Conservation (phyloP, 331 rosid genomes). For the Quercus lobata region DNA sequence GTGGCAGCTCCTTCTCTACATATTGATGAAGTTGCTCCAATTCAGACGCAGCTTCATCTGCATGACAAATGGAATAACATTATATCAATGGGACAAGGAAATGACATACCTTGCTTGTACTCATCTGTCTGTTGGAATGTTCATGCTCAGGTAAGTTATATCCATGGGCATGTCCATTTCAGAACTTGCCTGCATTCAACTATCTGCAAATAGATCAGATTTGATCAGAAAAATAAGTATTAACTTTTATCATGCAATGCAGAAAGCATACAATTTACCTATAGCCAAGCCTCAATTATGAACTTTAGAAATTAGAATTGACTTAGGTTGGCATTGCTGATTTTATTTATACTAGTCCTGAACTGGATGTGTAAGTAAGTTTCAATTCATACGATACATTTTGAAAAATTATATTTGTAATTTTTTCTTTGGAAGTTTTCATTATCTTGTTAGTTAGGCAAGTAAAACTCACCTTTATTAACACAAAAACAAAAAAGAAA, state of each 20-base stretch:
- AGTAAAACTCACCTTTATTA: no score
- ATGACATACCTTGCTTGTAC: conserved; percentile 41
- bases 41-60: conserved; percentile 58
- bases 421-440: no score
- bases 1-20: conserved; percentile 26
- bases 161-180: conserved; percentile 65
- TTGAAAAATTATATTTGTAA: no score
- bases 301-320: conserved; percentile 48
- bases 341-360: no score
- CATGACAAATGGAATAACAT: not conserved
- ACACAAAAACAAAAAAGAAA: no score
- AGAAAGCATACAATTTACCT: conserved; percentile 23
- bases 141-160: conserved; percentile 48
- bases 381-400: no score
- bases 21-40: conserved; percentile 34
- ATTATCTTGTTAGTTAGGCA: no score
- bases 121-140: conserved; percentile 52
- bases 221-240: not conserved
- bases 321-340: conserved; percentile 20
- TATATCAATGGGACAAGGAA: not conserved
- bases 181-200: conserved; percentile 13
- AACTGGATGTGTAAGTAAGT: no score
- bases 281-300: conserved; percentile 57
- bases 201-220: not conserved
- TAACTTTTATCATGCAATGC: not conserved